phyloP scores from a whole-genome alignment of 768 basidiomycete species.

The Pisolithus tinctorius region DNA sequence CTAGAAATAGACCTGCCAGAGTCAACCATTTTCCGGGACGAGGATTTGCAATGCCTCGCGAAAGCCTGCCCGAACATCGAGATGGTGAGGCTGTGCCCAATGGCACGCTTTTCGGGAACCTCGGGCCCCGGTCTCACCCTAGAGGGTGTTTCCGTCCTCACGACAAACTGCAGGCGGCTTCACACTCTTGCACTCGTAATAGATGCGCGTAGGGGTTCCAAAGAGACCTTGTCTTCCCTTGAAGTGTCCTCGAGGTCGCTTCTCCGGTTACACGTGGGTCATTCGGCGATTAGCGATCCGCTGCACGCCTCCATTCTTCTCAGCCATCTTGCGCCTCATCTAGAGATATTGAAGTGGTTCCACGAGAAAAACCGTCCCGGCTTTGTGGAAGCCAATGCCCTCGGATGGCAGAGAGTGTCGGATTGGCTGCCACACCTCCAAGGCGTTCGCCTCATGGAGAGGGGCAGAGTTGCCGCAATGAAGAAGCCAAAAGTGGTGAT shows the following conservation, averaged over 20 bases:
- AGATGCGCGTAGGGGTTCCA: constrained; percentile 44
- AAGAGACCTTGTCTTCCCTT: constrained; percentile 39
- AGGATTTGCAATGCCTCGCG: constrained; percentile 54
- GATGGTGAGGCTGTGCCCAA: constrained; percentile 58
- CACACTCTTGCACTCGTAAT: constrained; percentile 63
- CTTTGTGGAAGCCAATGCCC: constrained; percentile 58
- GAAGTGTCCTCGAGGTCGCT: constrained; percentile 58
- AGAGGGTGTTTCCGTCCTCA: constrained; percentile 55
- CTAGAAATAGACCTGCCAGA: constrained; percentile 77
- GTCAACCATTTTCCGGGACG: constrained; percentile 56
- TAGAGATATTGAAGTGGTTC: constrained; percentile 71
- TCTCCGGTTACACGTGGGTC: constrained; percentile 65
- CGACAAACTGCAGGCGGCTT: constrained; percentile 50
- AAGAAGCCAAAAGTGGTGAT: constrained; percentile 13
- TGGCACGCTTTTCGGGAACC: constrained; percentile 55
- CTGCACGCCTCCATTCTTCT: constrained; percentile 64
- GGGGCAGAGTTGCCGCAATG: constrained; percentile 33
- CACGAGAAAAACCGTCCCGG: constrained; percentile 71
- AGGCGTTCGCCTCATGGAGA: constrained; percentile 55
- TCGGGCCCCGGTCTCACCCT: constrained; percentile 53
- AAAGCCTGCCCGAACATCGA: constrained; percentile 63
- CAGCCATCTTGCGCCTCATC: constrained; percentile 68
- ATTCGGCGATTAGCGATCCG: constrained; percentile 67
- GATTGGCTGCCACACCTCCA: constrained; percentile 73
- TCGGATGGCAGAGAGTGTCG: constrained; percentile 60